These are phyloP conservation scores for Tetraselmis chui DNA, from an alignment of 139 green algal species.

Conservation along the genomic window DNA sequence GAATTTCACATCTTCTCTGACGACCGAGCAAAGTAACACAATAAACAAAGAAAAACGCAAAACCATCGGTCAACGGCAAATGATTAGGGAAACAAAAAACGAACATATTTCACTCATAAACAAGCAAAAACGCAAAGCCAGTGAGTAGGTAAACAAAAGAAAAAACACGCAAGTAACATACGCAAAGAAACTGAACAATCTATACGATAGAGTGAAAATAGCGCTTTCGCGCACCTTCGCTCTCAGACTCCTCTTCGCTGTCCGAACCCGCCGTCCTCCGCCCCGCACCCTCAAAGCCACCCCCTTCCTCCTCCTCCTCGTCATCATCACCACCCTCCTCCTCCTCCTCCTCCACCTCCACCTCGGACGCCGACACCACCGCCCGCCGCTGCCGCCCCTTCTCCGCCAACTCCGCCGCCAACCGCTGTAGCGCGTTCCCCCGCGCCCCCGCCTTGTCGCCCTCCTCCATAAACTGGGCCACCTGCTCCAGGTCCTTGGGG, in stretches of 20 bases:
- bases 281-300: neutral
- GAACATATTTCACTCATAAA: neutral
- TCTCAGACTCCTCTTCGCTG: neutral
- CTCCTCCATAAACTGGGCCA: conserved; percentile 39
- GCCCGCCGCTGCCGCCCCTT: conserved; percentile 38
- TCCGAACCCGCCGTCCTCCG: neutral
- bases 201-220: too few relatives aligned
- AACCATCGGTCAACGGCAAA: conserved; percentile 4
- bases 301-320: conserved; percentile 2
- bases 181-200: too few relatives aligned
- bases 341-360: conserved; percentile 22
- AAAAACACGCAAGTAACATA: too few relatives aligned
- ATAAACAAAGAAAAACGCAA: too few relatives aligned
- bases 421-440: conserved; percentile 51
- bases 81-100: neutral
- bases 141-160: too few relatives aligned
- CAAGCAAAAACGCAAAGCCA: neutral
- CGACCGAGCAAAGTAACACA: too few relatives aligned
- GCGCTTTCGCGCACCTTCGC: too few relatives aligned
- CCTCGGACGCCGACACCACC: conserved; percentile 18
- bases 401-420: conserved; percentile 30
- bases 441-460: conserved; percentile 17
- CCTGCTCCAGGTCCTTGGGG: conserved; percentile 57
- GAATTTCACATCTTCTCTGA: too few relatives aligned
- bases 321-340: neutral